These are phyloP conservation scores for Heterobasidion parviporum DNA, from an alignment of 1,284 basidiomycete genomes.

Conservation along the genomic window DNA sequence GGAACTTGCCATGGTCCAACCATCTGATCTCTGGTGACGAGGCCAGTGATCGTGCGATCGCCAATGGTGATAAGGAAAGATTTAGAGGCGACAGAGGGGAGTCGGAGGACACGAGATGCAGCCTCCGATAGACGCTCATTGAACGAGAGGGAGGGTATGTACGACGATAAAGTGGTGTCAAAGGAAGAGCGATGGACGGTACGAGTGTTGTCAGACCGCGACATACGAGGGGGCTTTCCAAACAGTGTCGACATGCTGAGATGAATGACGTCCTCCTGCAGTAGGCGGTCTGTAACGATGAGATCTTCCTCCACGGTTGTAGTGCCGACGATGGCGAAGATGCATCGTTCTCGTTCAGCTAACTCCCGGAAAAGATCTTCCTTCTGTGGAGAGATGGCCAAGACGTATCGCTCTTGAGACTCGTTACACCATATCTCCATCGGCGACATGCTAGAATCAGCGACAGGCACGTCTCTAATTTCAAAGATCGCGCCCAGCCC, in stretches of 20 bases:
- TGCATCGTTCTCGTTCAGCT: slow-evolving; percentile 86
- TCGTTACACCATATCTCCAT: slow-evolving; percentile 99
- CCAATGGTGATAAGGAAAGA: slow-evolving; percentile 98
- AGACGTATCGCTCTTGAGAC: slow-evolving; percentile 95
- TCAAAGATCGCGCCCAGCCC: slow-evolving; percentile 90
- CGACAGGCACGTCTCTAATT: slow-evolving; percentile 88
- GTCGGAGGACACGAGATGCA: slow-evolving; percentile 75
- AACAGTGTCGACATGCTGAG: slow-evolving; percentile 95
- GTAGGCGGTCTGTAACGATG: slow-evolving; percentile 83
- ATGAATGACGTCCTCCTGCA: slow-evolving; percentile 76
- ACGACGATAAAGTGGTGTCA: slow-evolving; percentile 63
- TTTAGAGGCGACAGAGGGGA: slow-evolving; percentile 93
- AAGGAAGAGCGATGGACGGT: slow-evolving; percentile 49
- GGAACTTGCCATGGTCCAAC: slow-evolving; percentile 99
- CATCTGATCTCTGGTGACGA: slow-evolving; percentile 97
- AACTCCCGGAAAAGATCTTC: slow-evolving; percentile 65
- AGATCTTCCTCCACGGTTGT: slow-evolving; percentile 81
- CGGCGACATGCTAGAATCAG: slow-evolving; percentile 91
- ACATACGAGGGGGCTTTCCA: slow-evolving; percentile 94
- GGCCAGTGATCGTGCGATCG: slow-evolving; percentile 89
- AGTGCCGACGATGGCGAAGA: slow-evolving; percentile 85
- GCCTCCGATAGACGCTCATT: slow-evolving; percentile 50
- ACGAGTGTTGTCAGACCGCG: slow-evolving; percentile 60
- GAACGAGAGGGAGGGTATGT: slow-evolving; percentile 40
- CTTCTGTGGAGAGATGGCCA: slow-evolving; percentile 70